phyloP scores from a whole-genome alignment of 2,329 filamentous ascomycete genomes.

The Pezicula rhizophila region DNA sequence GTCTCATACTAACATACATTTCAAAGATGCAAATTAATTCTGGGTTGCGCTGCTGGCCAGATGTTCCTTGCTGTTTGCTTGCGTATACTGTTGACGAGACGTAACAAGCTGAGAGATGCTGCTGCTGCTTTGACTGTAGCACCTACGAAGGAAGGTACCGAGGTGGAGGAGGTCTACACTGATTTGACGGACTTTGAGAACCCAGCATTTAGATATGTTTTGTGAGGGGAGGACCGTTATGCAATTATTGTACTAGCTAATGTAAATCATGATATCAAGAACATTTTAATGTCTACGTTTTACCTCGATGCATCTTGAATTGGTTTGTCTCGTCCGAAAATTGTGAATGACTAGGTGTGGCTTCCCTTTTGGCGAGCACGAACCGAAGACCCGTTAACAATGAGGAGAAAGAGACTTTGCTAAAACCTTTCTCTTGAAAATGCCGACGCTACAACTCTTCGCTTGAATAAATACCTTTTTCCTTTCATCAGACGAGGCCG shows the following conservation, averaged over 20 bases:
- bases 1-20: no score
- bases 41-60: slow-evolving; percentile 39
- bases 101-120: slow-evolving; percentile 34
- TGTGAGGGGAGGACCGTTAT: background rate
- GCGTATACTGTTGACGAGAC: slow-evolving; percentile 29
- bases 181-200: slow-evolving; percentile 35
- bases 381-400: no score
- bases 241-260: background rate
- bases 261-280: background rate
- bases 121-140: slow-evolving; percentile 15
- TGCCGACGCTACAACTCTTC: no score
- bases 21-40: slow-evolving; percentile 36
- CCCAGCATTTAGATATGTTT: slow-evolving; percentile 12
- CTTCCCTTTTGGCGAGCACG: no score
- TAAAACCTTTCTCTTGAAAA: no score
- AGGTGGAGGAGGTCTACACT: slow-evolving; percentile 25
- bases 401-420: no score
- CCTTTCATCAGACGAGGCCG: no score
- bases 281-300: no score
- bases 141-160: slow-evolving; percentile 9
- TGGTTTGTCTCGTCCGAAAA: no score
- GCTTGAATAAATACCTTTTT: no score
- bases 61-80: slow-evolving; percentile 31
- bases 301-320: no score
- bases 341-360: no score